Percentiles rank a stretch among this genome's conserved stretches.
These are phyloP conservation scores for Whalleya microplaca DNA, from an alignment of 2,329 filamentous ascomycete genomes.

Conservation along the genomic window DNA sequence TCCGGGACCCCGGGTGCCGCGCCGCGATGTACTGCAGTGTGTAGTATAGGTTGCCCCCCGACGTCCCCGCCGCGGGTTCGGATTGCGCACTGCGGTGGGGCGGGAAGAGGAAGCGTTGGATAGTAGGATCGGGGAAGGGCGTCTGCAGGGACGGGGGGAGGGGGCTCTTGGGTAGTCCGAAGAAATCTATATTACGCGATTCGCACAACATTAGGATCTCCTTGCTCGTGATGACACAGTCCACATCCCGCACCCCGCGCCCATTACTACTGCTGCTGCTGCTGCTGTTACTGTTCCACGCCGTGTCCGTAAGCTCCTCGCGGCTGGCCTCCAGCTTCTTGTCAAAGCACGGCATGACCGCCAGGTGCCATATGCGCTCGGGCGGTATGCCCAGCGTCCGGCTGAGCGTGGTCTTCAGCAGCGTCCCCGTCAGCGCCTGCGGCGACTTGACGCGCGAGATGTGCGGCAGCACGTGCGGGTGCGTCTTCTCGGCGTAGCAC, in stretches of 20 bases:
- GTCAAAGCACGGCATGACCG: conserved; percentile 98
- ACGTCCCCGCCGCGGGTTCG: conserved; percentile 70
- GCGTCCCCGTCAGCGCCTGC: conserved; percentile 86
- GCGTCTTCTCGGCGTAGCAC: conserved; percentile 98
- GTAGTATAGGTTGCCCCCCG: conserved; percentile 87
- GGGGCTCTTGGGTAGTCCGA: conserved; percentile 65
- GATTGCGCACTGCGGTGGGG: conserved; percentile 45
- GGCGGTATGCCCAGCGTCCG: conserved; percentile 72
- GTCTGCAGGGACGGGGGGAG: conserved; percentile 49
- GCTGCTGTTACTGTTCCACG: conserved; percentile 61
- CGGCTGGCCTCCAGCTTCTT: conserved; percentile 97
- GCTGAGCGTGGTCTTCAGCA: conserved; percentile 85
- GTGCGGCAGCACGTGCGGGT: conserved; percentile 89
- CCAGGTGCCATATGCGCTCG: conserved; percentile 88
- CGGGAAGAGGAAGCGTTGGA: conserved; percentile 78
- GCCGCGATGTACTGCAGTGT: conserved; percentile 76
- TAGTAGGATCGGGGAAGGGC: conserved; percentile 72
- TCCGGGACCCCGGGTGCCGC: conserved; percentile 70
- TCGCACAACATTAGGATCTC: conserved; percentile 90
- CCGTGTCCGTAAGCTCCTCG: conserved; percentile 82
- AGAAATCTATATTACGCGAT: conserved; percentile 77
- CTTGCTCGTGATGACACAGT: conserved; percentile 96
- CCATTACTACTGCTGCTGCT: conserved; percentile 49
- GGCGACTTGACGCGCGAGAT: conserved; percentile 91
- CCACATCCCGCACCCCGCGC: conserved; percentile 79